These are phyloP conservation scores for Pascua sp. DNA, from an alignment of 1,284 basidiomycete genomes.

Conservation along the genomic window DNA sequence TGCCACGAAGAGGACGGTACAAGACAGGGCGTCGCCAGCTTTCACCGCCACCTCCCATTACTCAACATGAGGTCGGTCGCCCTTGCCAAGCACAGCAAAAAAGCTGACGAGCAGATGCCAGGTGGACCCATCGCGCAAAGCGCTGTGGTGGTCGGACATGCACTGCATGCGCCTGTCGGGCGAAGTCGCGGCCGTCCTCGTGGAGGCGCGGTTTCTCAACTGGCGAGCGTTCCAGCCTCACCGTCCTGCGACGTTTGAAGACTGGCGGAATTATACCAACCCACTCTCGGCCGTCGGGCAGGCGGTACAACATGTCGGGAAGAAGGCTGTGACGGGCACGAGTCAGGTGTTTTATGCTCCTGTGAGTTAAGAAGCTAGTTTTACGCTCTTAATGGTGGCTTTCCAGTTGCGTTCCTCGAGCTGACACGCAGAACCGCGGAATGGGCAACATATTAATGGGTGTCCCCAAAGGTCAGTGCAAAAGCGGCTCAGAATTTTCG, in stretches of 20 bases:
- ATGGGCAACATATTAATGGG: slow-evolving; percentile 54
- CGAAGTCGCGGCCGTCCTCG: slow-evolving; percentile 56
- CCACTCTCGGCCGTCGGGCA: slow-evolving; percentile 40
- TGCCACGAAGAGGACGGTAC: slow-evolving; percentile 60
- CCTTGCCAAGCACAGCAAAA: not conserved
- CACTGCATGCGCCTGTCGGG: slow-evolving; percentile 57
- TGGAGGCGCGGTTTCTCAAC: slow-evolving; percentile 53
- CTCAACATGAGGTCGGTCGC: slow-evolving; percentile 56
- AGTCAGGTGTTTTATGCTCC: slow-evolving; percentile 52
- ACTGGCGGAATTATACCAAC: slow-evolving; percentile 17
- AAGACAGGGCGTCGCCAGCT: slow-evolving; percentile 55
- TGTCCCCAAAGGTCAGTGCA: slow-evolving; percentile 36
- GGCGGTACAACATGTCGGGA: slow-evolving; percentile 56
- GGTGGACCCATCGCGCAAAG: slow-evolving; percentile 54
- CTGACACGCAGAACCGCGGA: slow-evolving; percentile 42
- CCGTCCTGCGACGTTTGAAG: slow-evolving; percentile 45
- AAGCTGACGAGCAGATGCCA: slow-evolving; percentile 52
- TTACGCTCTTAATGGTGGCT: not conserved
- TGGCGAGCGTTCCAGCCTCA: slow-evolving; percentile 54
- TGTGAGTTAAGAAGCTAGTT: slow-evolving; percentile 33
- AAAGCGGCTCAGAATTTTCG: no score
- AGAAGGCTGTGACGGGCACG: slow-evolving; percentile 52
- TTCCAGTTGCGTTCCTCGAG: not conserved
- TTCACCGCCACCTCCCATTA: slow-evolving; percentile 61
- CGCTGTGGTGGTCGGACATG: slow-evolving; percentile 61